Conservation (phyloP, 805 yeast species). For the Hanseniaspora occidentalis region DNA sequence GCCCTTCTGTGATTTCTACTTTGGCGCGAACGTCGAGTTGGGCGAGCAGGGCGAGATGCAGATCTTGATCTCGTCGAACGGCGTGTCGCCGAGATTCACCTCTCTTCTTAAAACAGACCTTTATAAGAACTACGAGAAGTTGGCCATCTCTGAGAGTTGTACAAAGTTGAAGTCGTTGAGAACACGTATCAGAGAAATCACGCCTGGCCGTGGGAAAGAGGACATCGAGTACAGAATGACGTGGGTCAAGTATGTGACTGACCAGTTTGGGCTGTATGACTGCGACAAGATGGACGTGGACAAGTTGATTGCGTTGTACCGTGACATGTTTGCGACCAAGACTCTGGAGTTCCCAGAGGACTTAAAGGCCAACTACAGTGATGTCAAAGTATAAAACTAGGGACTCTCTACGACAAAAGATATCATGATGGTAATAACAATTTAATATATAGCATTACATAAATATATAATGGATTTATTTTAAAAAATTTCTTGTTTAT, state of each 20-base stretch:
- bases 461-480: too few species aligned
- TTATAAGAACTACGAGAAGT: slow-evolving; percentile 8
- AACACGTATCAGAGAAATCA: slow-evolving; percentile 10
- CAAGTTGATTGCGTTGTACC: slow-evolving; percentile 12
- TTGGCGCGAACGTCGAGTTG: slow-evolving; percentile 22
- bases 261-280: slow-evolving; percentile 16
- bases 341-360: slow-evolving; percentile 10
- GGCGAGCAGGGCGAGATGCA: slow-evolving; percentile 11
- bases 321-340: slow-evolving; percentile 12
- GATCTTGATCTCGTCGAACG: slow-evolving; percentile 21
- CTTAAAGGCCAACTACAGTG: too few species aligned
- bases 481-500: background rate
- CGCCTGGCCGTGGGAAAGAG: slow-evolving; percentile 6
- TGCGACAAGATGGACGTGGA: slow-evolving; percentile 17
- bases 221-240: slow-evolving; percentile 20
- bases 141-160: slow-evolving; percentile 16
- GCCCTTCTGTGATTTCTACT: slow-evolving; percentile 23
- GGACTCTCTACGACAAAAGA: too few species aligned
- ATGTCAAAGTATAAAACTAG: too few species aligned
- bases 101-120: slow-evolving; percentile 21
- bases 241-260: slow-evolving; percentile 22
- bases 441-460: too few species aligned
- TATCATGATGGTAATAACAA: too few species aligned
- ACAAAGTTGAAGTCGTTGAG: slow-evolving; percentile 17
- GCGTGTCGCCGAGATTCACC: slow-evolving; percentile 22